These are phyloP conservation scores for Brasenia schreberi DNA, from an alignment of 164 flowering plant species.

Conservation along the genomic window DNA sequence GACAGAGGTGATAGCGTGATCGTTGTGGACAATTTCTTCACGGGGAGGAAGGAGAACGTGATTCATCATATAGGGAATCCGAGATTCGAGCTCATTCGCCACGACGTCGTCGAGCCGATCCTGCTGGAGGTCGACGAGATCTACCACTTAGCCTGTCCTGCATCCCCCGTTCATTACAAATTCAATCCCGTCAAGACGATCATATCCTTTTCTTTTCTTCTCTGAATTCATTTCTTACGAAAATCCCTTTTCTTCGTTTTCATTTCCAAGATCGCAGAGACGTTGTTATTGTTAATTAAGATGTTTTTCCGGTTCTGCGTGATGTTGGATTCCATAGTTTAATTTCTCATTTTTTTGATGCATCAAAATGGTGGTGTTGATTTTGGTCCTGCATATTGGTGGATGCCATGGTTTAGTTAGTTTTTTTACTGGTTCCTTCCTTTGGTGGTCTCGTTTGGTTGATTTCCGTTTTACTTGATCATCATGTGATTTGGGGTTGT, in stretches of 20 bases:
- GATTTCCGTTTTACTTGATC: no score
- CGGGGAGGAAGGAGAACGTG: conserved; percentile 82
- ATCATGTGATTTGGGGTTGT: no score
- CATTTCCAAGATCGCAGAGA: no score
- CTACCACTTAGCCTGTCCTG: conserved; percentile 92
- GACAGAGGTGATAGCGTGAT: conserved; percentile 79
- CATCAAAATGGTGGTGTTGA: no score
- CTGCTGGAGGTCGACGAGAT: conserved; percentile 89
- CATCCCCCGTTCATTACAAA: conserved; percentile 88
- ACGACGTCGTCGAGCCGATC: conserved; percentile 85
- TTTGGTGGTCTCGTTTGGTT: no score
- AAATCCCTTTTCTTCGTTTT: not conserved
- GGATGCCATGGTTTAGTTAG: no score
- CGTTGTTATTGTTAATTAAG: no score
- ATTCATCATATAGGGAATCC: conserved; percentile 87
- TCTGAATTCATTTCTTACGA: not conserved
- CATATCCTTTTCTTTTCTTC: conserved; percentile 42
- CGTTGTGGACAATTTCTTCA: conserved; percentile 88
- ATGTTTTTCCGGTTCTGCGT: no score
- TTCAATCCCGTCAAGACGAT: conserved; percentile 95
- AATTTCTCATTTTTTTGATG: no score
- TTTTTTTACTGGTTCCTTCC: no score
- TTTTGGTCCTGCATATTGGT: no score
- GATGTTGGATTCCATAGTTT: no score
- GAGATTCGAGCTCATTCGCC: conserved; percentile 74